Evolutionary conservation across 192 early-diverging fungal species (phyloP).

Genomic region (Fimicolochytrium jonesii): DNA sequence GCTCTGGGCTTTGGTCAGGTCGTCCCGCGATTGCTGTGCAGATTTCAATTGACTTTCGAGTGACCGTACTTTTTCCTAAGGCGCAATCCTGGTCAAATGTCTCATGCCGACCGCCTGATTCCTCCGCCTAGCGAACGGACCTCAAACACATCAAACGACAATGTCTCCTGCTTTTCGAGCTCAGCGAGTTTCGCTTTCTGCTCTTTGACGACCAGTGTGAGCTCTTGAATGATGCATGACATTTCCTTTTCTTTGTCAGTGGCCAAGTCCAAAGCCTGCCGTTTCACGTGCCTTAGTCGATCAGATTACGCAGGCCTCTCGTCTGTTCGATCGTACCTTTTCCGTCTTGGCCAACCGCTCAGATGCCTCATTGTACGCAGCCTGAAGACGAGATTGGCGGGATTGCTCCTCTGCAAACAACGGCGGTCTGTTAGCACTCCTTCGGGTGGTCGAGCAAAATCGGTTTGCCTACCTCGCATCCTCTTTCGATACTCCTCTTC

Average conservation of each 20-base stretch:
- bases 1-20: no score
- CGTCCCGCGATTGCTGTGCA: conserved; percentile 1
- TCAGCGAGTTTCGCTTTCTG: conserved; percentile 40
- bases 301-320: no score
- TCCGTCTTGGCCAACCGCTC: conserved; percentile 15
- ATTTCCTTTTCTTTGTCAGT: conserved; percentile 26
- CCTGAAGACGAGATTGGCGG: conserved; percentile 21
- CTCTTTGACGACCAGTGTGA: conserved; percentile 36
- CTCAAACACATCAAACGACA: conserved; percentile 32
- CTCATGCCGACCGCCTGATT: no score
- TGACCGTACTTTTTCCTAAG: conserved; percentile 24
- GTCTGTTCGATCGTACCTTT: no score
- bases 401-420: conserved; percentile 33
- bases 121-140: no score
- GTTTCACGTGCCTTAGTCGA: no score
- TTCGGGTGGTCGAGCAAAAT: no score
- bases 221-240: conserved; percentile 20
- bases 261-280: conserved; percentile 13
- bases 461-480: conserved; percentile 37
- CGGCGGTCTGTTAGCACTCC: no score
- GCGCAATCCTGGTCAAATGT: not conserved
- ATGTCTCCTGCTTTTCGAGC: conserved; percentile 18
- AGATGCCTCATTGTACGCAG: conserved; percentile 27
- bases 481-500: conserved; percentile 39
- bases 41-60: conserved; percentile 9